These are phyloP conservation scores for Aphanomyces invadans DNA, from an alignment of 352 stramenopile genomes.

Conservation along the genomic window DNA sequence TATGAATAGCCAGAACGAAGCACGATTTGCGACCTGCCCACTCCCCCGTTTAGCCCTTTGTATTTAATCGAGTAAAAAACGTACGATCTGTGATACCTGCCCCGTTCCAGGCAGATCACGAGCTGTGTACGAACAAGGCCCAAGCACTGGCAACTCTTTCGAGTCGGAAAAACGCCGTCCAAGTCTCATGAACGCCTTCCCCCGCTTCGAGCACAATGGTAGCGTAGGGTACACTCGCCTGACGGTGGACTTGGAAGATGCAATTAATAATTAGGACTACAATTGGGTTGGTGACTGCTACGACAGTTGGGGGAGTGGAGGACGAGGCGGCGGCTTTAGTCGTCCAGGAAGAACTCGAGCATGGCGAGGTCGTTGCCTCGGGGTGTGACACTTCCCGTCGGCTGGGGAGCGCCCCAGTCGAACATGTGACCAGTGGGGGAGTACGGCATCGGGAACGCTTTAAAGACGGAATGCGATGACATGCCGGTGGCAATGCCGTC, in stretches of 20 bases:
- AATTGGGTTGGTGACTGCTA: neutral
- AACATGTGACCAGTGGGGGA: neutral
- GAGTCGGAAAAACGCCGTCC: no score
- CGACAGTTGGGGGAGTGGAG: neutral
- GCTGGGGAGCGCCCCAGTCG: conserved; percentile 9
- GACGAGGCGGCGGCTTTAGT: neutral
- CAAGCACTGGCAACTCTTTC: no score
- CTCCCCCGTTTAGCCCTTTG: no score
- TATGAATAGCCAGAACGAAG: conserved; percentile 5
- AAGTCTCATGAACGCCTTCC: no score
- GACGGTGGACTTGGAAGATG: conserved; percentile 3
- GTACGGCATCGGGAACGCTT: neutral
- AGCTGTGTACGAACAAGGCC: no score
- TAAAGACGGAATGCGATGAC: neutral
- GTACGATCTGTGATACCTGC: no score
- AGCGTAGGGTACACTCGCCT: no score
- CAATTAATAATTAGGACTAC: conserved; percentile 19
- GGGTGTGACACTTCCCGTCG: neutral
- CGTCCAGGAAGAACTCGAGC: conserved; percentile 23
- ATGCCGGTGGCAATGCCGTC: conserved; percentile 22
- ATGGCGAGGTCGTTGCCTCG: conserved; percentile 23
- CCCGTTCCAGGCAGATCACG: no score
- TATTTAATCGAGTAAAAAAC: no score
- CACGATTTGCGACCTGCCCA: neutral
- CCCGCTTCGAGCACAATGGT: no score